Evolutionary conservation across 2,329 filamentous ascomycete species (phyloP), one percentile per base, ranked within the genome.

Genomic region (Diaporthe vexans): DNA sequence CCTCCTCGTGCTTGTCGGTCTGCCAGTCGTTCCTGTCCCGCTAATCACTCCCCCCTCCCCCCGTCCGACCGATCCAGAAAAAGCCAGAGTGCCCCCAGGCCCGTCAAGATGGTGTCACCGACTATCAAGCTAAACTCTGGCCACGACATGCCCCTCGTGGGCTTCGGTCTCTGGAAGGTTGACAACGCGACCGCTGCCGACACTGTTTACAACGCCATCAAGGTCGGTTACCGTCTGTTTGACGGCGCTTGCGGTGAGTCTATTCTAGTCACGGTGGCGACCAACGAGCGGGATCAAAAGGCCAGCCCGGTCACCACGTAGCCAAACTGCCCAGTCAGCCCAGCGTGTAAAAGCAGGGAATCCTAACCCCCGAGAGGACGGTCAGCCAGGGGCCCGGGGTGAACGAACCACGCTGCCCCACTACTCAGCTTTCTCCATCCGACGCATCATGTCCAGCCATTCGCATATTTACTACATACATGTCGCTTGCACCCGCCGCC

Each of bases 161-260:
- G 93, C 83, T 94, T 94, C 82, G 93, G 93, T 75, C 89, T 96
- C 78, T 97, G 94, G 94, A 97, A 97, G 87, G 93, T 97, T 77
- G 91, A 91, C 83, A 93, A 93, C 78, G 89, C 90, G 71, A 91
- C 90, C 72, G 92, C 90, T 81, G 91, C 94, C 79, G 93, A 96
- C 79, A 91, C 90, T 75, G 91, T 96, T 78, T 96, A 96, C 88
- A 92, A 95, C 76, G 91, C 90, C 81, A 91, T 91, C 85, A 91
- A 91, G 85, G 84, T 84, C 68, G 90, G 90, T 54, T 91, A 91
- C 83, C 87, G 90, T 78, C 84, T 91, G 54, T 86, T 91, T 70
- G 90, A 91, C 78, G 89, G 90, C 78, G 90, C 90, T 73, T 89
- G 86, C 79, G 89, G 89, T 90, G 85, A 81, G 88, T 86, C n/a